These are phyloP conservation scores for Corchorus capsularis DNA, from an alignment of 345 rosid genomes.

Conservation along the genomic window DNA sequence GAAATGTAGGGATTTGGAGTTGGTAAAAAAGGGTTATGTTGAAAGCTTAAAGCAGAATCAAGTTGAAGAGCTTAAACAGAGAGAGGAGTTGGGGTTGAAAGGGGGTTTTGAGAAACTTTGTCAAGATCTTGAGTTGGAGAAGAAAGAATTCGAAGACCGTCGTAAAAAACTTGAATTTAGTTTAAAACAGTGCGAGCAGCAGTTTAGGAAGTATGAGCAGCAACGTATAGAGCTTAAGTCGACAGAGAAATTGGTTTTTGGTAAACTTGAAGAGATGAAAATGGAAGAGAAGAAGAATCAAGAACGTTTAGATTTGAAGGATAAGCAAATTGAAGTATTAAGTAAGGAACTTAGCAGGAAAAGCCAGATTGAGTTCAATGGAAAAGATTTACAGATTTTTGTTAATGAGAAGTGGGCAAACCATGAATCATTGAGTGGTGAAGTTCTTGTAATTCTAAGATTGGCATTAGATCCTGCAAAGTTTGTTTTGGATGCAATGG, in stretches of 20 bases:
- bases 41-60: too few species aligned
- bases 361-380: not conserved
- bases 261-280: not conserved
- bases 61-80: too few species aligned
- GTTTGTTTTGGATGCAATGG: conserved; percentile 35
- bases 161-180: not conserved
- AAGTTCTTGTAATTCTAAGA: conserved; percentile 19
- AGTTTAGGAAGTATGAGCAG: too few species aligned
- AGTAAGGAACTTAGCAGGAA: not conserved
- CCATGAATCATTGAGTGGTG: conserved; percentile 12
- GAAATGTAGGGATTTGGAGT: too few species aligned
- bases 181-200: not conserved
- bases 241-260: not conserved
- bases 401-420: conserved; percentile 24
- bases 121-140: not conserved
- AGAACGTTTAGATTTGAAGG: conserved; percentile 14
- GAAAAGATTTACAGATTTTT: conserved; percentile 27
- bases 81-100: too few species aligned
- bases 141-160: not conserved
- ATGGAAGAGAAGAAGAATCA: conserved; percentile 20
- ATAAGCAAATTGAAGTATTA: conserved; percentile 15
- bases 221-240: not conserved
- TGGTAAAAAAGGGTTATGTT: too few species aligned
- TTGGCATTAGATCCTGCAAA: conserved; percentile 35
- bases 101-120: too few species aligned